A percentile compares a stretch with the other conserved stretches of the same genome.
Evolutionary conservation across 768 basidiomycete species (phyloP).

Genomic region (Boletales sp.): DNA sequence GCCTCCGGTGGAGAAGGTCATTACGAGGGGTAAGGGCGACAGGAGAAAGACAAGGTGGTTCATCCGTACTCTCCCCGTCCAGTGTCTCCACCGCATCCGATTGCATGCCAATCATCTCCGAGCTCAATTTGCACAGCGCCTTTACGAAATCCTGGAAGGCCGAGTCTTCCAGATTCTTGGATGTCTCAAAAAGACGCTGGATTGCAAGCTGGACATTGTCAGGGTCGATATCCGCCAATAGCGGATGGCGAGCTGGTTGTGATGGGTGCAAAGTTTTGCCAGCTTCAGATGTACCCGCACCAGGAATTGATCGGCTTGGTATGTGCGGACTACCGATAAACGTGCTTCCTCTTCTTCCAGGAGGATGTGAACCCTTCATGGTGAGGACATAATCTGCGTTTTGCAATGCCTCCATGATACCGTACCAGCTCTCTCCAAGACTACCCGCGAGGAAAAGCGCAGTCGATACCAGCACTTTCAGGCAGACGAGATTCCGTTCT

Average conservation of each 20-base stretch:
- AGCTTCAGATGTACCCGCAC: conserved; percentile 17
- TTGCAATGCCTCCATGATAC: conserved; percentile 85
- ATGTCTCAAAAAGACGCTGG: conserved; percentile 82
- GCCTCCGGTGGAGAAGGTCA: conserved; percentile 52
- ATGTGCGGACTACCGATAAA: conserved; percentile 32
- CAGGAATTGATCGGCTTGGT: conserved; percentile 39
- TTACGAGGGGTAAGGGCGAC: conserved; percentile 39
- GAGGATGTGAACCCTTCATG: conserved; percentile 45
- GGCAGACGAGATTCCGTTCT: conserved; percentile 86
- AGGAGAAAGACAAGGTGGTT: conserved; percentile 31
- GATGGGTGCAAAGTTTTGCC: conserved; percentile 17
- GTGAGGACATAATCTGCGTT: conserved; percentile 92
- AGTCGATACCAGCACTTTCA: conserved; percentile 76
- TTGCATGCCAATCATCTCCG: conserved; percentile 93
- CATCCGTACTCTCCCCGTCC: conserved; percentile 30
- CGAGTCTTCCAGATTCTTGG: conserved; percentile 76
- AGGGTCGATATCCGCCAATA: conserved; percentile 69
- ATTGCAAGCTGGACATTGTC: conserved; percentile 73
- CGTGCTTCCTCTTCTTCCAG: conserved; percentile 31
- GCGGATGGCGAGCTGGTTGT: conserved; percentile 45
- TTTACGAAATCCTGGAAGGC: conserved; percentile 76
- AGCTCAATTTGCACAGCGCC: conserved; percentile 81
- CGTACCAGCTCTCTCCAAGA: conserved; percentile 90
- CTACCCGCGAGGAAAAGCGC: conserved; percentile 81
- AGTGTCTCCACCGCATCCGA: conserved; percentile 35